Conservation (phyloP, 164 flowering plant genomes). For the Stephania yunnanensis region DNA sequence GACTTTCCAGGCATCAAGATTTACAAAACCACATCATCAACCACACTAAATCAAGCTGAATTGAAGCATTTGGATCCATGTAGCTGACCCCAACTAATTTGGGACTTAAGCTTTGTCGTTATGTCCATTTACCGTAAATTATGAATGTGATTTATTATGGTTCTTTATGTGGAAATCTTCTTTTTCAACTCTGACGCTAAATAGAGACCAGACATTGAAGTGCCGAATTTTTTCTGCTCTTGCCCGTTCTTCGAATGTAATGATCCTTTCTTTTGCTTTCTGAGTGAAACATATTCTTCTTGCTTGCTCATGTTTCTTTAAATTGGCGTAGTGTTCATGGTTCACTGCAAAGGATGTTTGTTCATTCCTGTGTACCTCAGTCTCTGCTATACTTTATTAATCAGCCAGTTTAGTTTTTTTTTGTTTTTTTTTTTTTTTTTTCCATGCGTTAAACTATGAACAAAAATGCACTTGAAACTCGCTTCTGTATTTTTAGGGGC, state of each 20-base stretch:
- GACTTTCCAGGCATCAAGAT: no score
- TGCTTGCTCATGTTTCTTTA: background rate
- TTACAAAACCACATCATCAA: background rate
- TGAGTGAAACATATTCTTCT: background rate
- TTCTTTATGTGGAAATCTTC: background rate
- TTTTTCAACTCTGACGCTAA: background rate
- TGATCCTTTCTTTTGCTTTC: background rate
- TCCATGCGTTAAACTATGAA: background rate
- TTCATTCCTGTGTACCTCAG: background rate
- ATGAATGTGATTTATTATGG: background rate
- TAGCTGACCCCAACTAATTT: no score
- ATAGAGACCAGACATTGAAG: background rate
- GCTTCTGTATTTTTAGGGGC: background rate
- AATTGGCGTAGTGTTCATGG: background rate
- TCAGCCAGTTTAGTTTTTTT: background rate
- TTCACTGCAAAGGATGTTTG: background rate
- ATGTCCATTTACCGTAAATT: background rate
- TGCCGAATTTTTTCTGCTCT: background rate
- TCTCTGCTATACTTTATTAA: background rate
- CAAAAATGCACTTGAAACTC: background rate
- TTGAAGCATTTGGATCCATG: no score
- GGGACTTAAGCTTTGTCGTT: background rate
- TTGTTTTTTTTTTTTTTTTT: no score
- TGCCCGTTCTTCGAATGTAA: background rate
- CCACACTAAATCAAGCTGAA: no score